A percentile compares a stretch with the other conserved stretches of the same genome.
Evolutionary conservation across 164 flowering plant genomes (phyloP).

Genomic region (Akebia trifoliata): DNA sequence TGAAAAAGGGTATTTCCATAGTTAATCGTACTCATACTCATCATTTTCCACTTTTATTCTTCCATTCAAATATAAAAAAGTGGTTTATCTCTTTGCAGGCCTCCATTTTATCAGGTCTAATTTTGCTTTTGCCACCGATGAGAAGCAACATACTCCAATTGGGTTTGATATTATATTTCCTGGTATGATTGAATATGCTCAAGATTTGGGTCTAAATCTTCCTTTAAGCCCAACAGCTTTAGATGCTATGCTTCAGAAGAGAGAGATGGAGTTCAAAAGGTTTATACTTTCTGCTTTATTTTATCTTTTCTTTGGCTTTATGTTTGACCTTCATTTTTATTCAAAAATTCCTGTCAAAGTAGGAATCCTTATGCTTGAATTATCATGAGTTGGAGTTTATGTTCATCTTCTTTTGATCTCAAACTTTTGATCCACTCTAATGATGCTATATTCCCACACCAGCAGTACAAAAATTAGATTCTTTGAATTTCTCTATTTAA

Average conservation of each 20-base stretch:
- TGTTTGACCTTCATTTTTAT: too few relatives aligned
- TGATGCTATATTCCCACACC: too few relatives aligned
- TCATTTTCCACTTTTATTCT: background rate
- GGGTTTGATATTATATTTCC: conserved; percentile 85
- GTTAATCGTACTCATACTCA: background rate
- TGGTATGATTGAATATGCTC: conserved; percentile 62
- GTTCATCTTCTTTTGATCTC: too few relatives aligned
- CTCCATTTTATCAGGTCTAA: conserved; percentile 51
- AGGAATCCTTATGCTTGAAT: too few relatives aligned
- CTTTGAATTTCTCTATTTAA: too few relatives aligned
- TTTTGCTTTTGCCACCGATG: conserved; percentile 32
- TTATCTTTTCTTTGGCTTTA: background rate
- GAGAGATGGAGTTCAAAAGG: conserved; percentile 61
- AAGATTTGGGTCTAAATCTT: conserved; percentile 40
- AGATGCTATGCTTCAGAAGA: conserved; percentile 38
- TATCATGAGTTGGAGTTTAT: too few relatives aligned
- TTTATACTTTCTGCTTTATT: conserved; percentile 13
- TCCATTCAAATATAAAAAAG: background rate
- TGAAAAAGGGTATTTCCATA: conserved; percentile 42
- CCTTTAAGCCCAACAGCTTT: conserved; percentile 29
- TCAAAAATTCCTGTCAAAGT: too few relatives aligned
- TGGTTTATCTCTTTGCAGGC: conserved; percentile 33
- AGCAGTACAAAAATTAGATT: too few relatives aligned
- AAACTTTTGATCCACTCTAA: too few relatives aligned
- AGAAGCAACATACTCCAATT: conserved; percentile 47